Evolutionary conservation across 176 grass and related monocot species (phyloP), one percentile per base, ranked within the genome.

Genomic region (Aegilops sharonensis): DNA sequence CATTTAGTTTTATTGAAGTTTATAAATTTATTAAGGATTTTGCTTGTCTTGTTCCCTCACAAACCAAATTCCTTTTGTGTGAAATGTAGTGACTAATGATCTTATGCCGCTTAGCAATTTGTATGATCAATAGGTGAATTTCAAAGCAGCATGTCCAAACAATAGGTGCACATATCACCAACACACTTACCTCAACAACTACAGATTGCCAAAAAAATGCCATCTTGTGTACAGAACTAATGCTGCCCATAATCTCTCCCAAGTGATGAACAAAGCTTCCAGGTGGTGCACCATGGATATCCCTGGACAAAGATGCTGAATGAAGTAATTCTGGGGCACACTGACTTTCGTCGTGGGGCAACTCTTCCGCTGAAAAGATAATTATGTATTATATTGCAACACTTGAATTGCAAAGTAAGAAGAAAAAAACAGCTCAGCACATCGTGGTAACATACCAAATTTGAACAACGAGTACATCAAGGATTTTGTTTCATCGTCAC

Each of bases 191-290:
- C 91, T 94, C 88, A 42, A 85, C 13, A 89, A 96, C 64, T 73
- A 99, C 64, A 24, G 63, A 88, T 23, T 77, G 90, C 97, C 97
- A 99, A 91, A 96, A 94, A 54, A 85, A 94, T 39, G 84, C 92
- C 90, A 96, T 93, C 87, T 96, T 99, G 82, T 96, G 82, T 63
- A 94, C 65, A 20, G 90, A 99, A 91, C 87, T 99, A 86, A 94
- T 86, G 36, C 82, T 81, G 50, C 92, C 94, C 83, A 99, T 85
- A 84, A 91, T 82, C 43, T 87, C 43, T 84, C 90, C 91, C 68
- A 99, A 68, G 88, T 77, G 86, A 93, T 92, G 88, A 82, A 92
- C 75, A 84, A 99, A 96, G 84, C 94, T 96, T 91, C 87, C 94
- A 91, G 89, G 92, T 27, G 92, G 97, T 36, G 94, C 92, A 89